Base-by-base conservation (phyloP, 2,329 filamentous ascomycete species). In the Beauveria sp. region DNA sequence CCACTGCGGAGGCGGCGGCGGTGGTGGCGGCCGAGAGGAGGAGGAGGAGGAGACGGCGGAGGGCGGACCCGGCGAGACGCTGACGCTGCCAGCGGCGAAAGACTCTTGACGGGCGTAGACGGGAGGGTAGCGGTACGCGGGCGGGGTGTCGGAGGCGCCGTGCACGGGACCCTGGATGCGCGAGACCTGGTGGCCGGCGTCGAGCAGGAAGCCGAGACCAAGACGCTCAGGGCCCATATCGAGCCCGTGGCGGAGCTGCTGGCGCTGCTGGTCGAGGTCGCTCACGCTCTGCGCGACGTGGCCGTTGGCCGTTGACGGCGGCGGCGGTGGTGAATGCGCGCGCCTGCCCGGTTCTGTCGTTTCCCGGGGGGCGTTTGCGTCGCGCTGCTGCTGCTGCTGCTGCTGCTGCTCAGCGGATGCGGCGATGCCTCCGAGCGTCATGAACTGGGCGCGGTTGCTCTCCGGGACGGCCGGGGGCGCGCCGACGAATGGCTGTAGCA, bases 151-250 rank as follows among this genome's bases (percentile, higher is more conserved):
- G 24, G 14, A 16, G 62, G 79, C 79, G 7, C 76, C 73, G 64
- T 81, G 76, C 78, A 38, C 63, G 28, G 81, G 79, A 54, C 78
- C 80, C 47, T 79, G 78, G 57, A 83, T 80, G 66, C 77, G 80
- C 64, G 73, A 79, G 24, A 81, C 78, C 61, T 80, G 81, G 54
- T 84, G 81, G 7, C 81, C 79, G 40, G 81, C 75, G 62, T 87
- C 85, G 1, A 93, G 79, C 2, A 95, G 77, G 66, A 92, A 93
- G 62, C 86, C 87, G 38, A 95, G 82, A 6, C 86, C 87, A 9
- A 93, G 78, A 52, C 86, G 82, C 69, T 93, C 89, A 1, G 82
- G 77, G 3, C 82, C 81, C 62, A 89, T 75, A 45, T 88, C 82
- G 1, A 89, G 70, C 45, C 80, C 81, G 61, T 86, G 83, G 20